Evolutionary conservation across 2,329 filamentous ascomycete species (phyloP), one percentile per base, ranked within the genome.

Genomic region (Botryotinia calthae): DNA sequence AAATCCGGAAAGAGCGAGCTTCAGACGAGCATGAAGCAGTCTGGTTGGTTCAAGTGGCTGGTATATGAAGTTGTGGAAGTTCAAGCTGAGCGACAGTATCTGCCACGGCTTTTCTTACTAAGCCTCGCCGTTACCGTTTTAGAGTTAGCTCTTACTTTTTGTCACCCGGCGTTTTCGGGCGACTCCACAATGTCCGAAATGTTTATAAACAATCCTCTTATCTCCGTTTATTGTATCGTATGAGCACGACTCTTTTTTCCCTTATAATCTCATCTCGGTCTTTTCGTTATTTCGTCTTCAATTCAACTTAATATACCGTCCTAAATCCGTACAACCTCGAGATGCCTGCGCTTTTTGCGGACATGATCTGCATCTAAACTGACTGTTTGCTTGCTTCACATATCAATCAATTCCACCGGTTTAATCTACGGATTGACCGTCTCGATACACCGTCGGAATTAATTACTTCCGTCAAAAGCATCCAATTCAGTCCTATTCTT

Each of bases 211-310:
- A 40, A 59, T 37, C 70, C 20, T 40, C 61, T 72, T 67, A 72
- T 58, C 46, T 66, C 62, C 61, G 48, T 65, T 20, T 4, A 6
- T 25, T 28, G 25, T 42, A 31, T 56, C 25, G 51, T 9, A 56
- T 56, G n/a, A 28, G 48, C 25, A 40, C 12, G 25, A 56, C 12
- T 70, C 22, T 46, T 31, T 22, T 18, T 64, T 34, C n/a, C n/a
- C 54, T 42, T 65, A 58, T 66, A 58, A 44, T n/a, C 28, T 12
- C 48, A 5, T 48, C 48, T 71, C 69, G 69, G 69, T 44, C 69
- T 64, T 67, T 72, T 67, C 63, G 28, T n/a, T 20, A 18, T 31
- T 48, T 58, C 4, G 18, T 64, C 34, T 9, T 62, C 31, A 28
- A 37, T 37, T 31, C 18, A 25, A 44, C 44, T 61, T 4, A 48